A percentile compares a stretch with the other conserved stretches of the same genome.
Conservation (phyloP, 495 filamentous ascomycete genomes). For the Immersiella caudata region DNA sequence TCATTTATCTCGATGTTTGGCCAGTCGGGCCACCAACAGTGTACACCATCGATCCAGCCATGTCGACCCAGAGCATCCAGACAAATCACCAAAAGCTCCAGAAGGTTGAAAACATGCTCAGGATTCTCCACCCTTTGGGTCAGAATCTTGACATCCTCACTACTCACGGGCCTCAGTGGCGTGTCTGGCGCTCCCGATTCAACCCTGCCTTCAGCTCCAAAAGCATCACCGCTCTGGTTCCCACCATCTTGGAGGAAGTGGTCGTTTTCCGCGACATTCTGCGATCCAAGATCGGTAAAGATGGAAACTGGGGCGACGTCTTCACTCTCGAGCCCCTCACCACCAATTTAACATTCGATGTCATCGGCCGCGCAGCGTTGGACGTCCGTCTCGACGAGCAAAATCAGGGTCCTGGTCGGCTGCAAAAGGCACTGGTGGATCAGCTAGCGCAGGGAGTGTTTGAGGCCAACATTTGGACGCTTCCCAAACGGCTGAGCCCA, state of each 20-base stretch:
- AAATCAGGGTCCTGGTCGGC: background rate
- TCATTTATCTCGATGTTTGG: constrained; percentile 53
- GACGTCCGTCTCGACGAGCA: background rate
- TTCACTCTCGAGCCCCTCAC: constrained; percentile 27
- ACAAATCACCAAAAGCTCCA: constrained; percentile 19
- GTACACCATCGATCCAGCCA: constrained; percentile 31
- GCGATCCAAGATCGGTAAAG: constrained; percentile 22
- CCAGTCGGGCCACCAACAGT: constrained; percentile 40
- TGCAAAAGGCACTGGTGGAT: background rate
- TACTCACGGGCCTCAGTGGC: constrained; percentile 40
- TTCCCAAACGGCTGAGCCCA: background rate
- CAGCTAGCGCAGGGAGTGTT: background rate
- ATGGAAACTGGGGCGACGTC: constrained; percentile 32
- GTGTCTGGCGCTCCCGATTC: constrained; percentile 42
- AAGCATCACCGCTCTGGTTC: constrained; percentile 37
- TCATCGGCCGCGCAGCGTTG: background rate
- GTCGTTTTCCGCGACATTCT: constrained; percentile 29
- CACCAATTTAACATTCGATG: constrained; percentile 5
- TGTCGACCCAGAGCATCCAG: constrained; percentile 34
- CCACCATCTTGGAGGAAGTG: constrained; percentile 34
- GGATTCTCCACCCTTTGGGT: constrained; percentile 33
- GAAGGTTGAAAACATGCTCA: background rate
- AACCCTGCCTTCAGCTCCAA: constrained; percentile 45
- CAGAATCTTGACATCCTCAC: constrained; percentile 35
- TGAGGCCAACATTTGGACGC: background rate